phyloP scores from a whole-genome alignment of 345 rosid species.

The Acer saccharum region DNA sequence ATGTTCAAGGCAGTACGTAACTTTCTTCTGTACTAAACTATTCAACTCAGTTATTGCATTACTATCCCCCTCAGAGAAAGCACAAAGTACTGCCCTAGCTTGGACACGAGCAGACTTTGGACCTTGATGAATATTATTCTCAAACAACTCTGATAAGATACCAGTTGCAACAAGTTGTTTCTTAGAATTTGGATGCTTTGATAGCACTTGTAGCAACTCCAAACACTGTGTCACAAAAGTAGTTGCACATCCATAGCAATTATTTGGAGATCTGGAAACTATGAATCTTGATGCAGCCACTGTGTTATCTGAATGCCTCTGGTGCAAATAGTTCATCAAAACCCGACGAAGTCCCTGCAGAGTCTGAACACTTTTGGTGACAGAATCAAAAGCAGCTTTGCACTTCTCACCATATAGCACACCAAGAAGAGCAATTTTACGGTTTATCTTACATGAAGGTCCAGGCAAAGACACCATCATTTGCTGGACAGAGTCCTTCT shows the following conservation, averaged over 20 bases:
- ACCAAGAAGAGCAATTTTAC: constrained; percentile 97
- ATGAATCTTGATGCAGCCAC: constrained; percentile 71
- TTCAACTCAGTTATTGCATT: constrained; percentile 86
- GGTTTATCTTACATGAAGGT: constrained; percentile 96
- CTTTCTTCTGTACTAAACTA: constrained; percentile 89
- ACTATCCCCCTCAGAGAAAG: constrained; percentile 90
- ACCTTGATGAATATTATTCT: constrained; percentile 98
- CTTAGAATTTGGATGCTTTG: constrained; percentile 75
- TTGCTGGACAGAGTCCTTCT: constrained; percentile 99
- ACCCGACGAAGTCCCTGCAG: constrained; percentile 97
- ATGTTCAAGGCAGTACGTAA: constrained; percentile 97
- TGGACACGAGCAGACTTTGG: constrained; percentile 87
- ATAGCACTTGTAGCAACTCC: constrained; percentile 82
- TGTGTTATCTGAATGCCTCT: constrained; percentile 68
- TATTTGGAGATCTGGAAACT: constrained; percentile 85
- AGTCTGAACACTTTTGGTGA: constrained; percentile 98
- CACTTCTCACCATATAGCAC: constrained; percentile 98
- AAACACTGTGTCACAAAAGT: constrained; percentile 94
- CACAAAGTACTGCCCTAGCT: constrained; percentile 92
- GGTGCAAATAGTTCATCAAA: constrained; percentile 95
- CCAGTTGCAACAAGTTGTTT: constrained; percentile 94
- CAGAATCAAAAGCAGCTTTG: constrained; percentile 99
- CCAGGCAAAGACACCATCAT: constrained; percentile 99
- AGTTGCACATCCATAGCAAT: constrained; percentile 97
- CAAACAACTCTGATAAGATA: constrained; percentile 85